Evolutionary conservation across 1,284 basidiomycete species (phyloP), one percentile per base, ranked within the genome.

Genomic region (Ceratorhiza oryzae-sativae): DNA sequence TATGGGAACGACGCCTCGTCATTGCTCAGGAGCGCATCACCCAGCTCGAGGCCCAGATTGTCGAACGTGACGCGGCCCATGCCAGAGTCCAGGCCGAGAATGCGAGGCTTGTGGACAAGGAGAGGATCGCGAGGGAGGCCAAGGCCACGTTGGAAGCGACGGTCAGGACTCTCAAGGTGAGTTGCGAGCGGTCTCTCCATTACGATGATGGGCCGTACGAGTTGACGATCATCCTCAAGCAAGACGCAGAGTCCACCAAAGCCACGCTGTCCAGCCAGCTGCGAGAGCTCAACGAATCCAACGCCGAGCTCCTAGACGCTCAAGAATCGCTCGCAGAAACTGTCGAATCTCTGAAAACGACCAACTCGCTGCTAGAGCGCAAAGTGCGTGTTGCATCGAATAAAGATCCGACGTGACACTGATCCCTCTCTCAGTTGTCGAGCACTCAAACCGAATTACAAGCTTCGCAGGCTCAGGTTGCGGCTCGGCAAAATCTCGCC

Each of bases 141-240:
- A 87, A 86, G 74, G 77, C 84, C 13, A 87, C 89, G 41, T 79
- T 90, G 34, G 89, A 91, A 77, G 83, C 84, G 15, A 87, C 87
- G 77, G 79, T 91, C 9, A 81, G 86, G 20, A 88, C 91, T 79
- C 86, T 84, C 75, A 86, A 88, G 30, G 73, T 8, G 75, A 79
- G 18, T 82, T 88, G 25, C 88, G 88, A 51, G 79, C 84, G 56
- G 80, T 91, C 86, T 76, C 80, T 84, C n/a, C 90, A 91, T 76
- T 88, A 39, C 80, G 87, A n/a, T 89, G 82, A 80, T 81, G 90
- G 49, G 80, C 25, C 6, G 65, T 34, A 34, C 5, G 20, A 20
- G 67, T 86, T 0, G 86, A 88, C 67, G 78, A 86, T 1, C 9
- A 20, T 20, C 13, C 86, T 89, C 79, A 81, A 83, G 72, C 84